Base-by-base conservation (phyloP, 2,329 filamentous ascomycete species). In the Exophiala mesophila region DNA sequence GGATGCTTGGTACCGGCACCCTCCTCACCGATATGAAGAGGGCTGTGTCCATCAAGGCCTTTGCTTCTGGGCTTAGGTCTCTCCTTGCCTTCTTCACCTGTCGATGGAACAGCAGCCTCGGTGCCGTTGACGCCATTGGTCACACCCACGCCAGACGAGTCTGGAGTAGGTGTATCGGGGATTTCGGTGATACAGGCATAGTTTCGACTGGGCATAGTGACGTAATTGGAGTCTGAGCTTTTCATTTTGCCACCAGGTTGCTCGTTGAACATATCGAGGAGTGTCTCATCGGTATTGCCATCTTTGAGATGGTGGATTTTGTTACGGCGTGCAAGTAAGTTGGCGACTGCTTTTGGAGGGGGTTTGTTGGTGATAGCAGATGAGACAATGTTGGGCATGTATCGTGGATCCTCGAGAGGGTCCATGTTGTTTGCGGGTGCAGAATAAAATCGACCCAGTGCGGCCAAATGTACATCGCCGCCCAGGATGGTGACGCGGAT, bases 181-280 rank as follows among this genome's bases (percentile, higher is more conserved):
- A 68, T 64, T 55, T 82, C 77, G 32, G 72, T 72, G 60, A 82
- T 76, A 58, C 77, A 77, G 44, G 78, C 78, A 57, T 77, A 82
- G 61, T 83, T 82, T 40, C 79, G 70, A 37, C 73, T 77, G 1
- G 79, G 78, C 79, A 96, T 96, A 8, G 89, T 96, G 49, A 87
- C 85, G 51, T 86, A 77, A 64, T 96, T 96, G 59, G 76, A 83
- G 31, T 70, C 69, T 1, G 81, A 77, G 3, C 83, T 86, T 67
- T 89, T 82, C 49, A 68, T 65, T 41, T 65, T 60, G 21, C 69
- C 66, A 7, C 74, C 73, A 4, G 79, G 79, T 53, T 81, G 75
- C 55, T 72, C 70, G 59, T 83, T 70, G 57, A 82, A 82, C 50
- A 82, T 65, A 39, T 76, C 68, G 54, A 82, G 73, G 2, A 82